Percentiles rank a stretch among this genome's conserved stretches.
Conservation (phyloP, 2,329 filamentous ascomycete genomes). For the Ceratocystis cacaofunesta region DNA sequence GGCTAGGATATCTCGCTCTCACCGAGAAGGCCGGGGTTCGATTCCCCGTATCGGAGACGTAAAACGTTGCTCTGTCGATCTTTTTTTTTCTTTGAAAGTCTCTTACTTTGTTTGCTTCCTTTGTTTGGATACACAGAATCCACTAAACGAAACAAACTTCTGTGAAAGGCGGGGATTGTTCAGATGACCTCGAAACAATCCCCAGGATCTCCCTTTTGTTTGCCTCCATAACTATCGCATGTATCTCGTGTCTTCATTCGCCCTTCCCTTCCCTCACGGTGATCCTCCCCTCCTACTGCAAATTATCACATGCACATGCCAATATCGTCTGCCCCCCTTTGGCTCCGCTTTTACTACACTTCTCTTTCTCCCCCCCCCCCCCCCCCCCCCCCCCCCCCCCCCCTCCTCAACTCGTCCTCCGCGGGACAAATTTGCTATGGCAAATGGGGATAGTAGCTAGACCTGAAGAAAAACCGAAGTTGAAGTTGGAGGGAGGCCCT, state of each 20-base stretch:
- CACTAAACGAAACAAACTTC: neutral
- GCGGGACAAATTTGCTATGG: no score
- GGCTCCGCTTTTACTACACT: no score
- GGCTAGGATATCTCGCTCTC: constrained; percentile 10
- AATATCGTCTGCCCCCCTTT: no score
- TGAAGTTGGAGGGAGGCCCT: neutral
- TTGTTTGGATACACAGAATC: neutral
- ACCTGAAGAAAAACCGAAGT: no score
- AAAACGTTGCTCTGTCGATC: neutral
- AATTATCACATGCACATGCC: no score
- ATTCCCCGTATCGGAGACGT: constrained; percentile 20
- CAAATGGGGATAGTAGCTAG: no score
- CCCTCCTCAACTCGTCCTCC: neutral
- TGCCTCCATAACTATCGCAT: no score
- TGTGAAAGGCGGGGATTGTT: neutral
- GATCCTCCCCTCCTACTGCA: no score
- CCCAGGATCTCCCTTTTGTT: neutral
- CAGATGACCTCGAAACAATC: constrained; percentile 1
- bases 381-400: neutral
- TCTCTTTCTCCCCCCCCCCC: neutral
- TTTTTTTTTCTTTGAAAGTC: neutral
- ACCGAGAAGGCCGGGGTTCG: constrained; percentile 20
- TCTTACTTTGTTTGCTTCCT: neutral
- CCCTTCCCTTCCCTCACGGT: no score
- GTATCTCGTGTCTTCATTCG: no score